phyloP scores from a whole-genome alignment of 257 asterid genomes.

The Misopates orontium region DNA sequence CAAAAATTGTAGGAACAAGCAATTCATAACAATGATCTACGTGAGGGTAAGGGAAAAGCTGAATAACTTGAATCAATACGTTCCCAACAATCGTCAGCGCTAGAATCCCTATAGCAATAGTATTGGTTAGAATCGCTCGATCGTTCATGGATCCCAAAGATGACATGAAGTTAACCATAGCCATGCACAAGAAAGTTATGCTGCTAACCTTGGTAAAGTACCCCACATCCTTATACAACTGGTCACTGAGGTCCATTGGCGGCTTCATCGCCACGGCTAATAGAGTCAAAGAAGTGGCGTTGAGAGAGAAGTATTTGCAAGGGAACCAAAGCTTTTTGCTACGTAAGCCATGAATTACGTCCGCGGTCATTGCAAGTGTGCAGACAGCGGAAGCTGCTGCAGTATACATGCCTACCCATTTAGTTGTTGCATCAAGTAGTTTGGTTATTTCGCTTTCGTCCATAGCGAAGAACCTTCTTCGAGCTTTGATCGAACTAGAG shows the following conservation, averaged over 20 bases:
- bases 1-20: background rate
- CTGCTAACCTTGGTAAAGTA: slow-evolving; percentile 44
- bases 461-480: no score
- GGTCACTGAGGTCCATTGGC: slow-evolving; percentile 40
- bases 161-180: slow-evolving; percentile 32
- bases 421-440: slow-evolving; percentile 24
- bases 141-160: slow-evolving; percentile 40
- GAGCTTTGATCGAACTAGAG: no score
- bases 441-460: no score
- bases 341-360: slow-evolving; percentile 30
- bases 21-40: background rate
- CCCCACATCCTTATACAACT: slow-evolving; percentile 33
- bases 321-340: slow-evolving; percentile 42
- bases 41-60: background rate
- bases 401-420: slow-evolving; percentile 27
- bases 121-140: slow-evolving; percentile 28
- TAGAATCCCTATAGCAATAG: slow-evolving; percentile 30
- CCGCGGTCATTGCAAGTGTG: slow-evolving; percentile 25
- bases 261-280: slow-evolving; percentile 44
- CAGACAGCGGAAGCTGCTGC: slow-evolving; percentile 25
- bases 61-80: slow-evolving; percentile 30
- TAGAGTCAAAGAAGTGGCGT: slow-evolving; percentile 38
- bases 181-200: slow-evolving; percentile 32
- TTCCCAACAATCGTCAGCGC: slow-evolving; percentile 27
- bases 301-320: slow-evolving; percentile 34